Conservation (phyloP, 2,329 filamentous ascomycete genomes). For the Ophiostoma perfectum region DNA sequence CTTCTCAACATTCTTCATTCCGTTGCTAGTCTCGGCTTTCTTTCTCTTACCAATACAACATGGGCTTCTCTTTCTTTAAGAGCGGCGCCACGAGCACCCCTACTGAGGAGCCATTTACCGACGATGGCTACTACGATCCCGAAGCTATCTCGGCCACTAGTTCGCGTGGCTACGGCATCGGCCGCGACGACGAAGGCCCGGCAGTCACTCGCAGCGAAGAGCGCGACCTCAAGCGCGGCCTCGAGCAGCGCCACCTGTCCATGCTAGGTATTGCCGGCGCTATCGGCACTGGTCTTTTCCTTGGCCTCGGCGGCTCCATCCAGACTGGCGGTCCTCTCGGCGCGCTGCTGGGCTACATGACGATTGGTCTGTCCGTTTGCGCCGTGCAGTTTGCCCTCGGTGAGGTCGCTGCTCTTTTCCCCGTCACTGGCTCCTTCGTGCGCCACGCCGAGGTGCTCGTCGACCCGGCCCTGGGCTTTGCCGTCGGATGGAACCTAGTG, state of each 20-base stretch:
- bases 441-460: conserved; percentile 54
- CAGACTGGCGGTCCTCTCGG: conserved; percentile 60
- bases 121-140: background rate
- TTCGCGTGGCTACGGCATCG: background rate
- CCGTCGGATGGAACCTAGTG: conserved; percentile 48
- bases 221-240: conserved; percentile 23
- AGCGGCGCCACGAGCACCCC: background rate
- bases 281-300: conserved; percentile 68
- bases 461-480: conserved; percentile 44
- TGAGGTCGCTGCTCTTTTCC: conserved; percentile 74
- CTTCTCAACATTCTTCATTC: background rate
- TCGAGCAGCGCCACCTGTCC: conserved; percentile 43
- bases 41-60: background rate
- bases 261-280: conserved; percentile 45
- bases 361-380: conserved; percentile 67
- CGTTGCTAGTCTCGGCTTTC: too few relatives aligned
- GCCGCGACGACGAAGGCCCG: conserved; percentile 13
- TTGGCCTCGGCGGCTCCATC: conserved; percentile 60
- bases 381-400: conserved; percentile 66
- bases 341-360: conserved; percentile 61
- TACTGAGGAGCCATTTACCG: background rate
- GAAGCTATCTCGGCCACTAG: conserved; percentile 4
- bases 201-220: conserved; percentile 21
- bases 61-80: background rate
- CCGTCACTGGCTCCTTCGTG: conserved; percentile 69